Conservation (phyloP, 768 basidiomycete genomes). For the Leucosporidium creatinivorum region DNA sequence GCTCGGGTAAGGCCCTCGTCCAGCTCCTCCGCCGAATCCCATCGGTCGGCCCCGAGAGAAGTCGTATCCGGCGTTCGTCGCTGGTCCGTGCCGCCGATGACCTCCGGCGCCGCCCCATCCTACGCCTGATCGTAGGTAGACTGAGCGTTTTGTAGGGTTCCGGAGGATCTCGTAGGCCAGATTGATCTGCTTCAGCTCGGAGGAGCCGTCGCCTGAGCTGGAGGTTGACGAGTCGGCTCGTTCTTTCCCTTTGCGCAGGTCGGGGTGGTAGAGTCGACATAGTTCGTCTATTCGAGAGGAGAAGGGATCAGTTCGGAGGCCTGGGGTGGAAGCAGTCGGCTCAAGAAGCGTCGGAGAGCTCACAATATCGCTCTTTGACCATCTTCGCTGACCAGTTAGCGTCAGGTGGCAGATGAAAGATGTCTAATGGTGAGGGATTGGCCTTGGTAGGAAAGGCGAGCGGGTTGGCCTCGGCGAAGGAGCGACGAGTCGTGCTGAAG, state of each 20-base stretch:
- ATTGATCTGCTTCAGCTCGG: slow-evolving; percentile 5
- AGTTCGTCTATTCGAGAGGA: too few relatives aligned
- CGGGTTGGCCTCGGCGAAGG: background rate
- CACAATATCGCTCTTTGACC: slow-evolving; percentile 4
- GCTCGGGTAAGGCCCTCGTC: background rate
- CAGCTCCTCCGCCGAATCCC: background rate
- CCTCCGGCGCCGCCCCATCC: background rate
- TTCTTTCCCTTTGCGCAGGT: background rate
- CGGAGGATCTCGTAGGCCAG: slow-evolving; percentile 4
- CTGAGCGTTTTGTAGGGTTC: background rate
- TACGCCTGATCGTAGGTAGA: background rate
- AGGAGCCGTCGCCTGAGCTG: background rate
- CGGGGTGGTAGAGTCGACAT: background rate
- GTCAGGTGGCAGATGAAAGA: background rate
- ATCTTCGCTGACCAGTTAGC: background rate
- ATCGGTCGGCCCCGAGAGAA: background rate
- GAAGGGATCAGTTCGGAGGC: background rate
- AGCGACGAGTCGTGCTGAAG: background rate
- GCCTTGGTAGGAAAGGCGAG: background rate
- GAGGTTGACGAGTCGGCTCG: too few relatives aligned
- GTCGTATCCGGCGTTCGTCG: background rate
- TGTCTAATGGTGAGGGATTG: slow-evolving; percentile 2
- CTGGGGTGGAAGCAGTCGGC: background rate
- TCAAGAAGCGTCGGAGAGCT: background rate
- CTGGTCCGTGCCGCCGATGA: background rate